Evolutionary conservation across 192 early-diverging fungal genomes (phyloP).

Genomic region (Tieghemiomyces parasiticus): DNA sequence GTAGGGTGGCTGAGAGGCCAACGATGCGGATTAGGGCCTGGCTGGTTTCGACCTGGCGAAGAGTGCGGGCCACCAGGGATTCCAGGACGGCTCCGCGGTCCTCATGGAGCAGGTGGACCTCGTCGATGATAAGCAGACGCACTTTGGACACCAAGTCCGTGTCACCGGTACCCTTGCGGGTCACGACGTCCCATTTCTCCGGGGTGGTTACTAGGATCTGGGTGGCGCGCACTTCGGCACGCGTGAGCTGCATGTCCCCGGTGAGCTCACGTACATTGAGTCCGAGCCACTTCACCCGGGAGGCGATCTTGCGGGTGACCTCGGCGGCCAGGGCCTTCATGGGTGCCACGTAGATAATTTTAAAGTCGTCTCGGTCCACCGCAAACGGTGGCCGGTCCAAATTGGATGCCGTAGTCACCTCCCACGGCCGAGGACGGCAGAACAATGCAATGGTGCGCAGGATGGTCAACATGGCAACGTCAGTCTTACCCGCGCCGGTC

Average conservation of each 20-base stretch:
- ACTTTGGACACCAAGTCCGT: slow-evolving; percentile 84
- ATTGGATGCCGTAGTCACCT: slow-evolving; percentile 20
- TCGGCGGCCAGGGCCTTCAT: slow-evolving; percentile 98
- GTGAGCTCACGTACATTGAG: slow-evolving; percentile 85
- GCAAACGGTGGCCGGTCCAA: too few relatives aligned
- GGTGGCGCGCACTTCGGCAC: slow-evolving; percentile 78
- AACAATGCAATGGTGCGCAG: slow-evolving; percentile 63
- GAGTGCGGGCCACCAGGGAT: slow-evolving; percentile 86
- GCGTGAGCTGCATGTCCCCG: slow-evolving; percentile 97
- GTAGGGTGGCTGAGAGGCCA: slow-evolving; percentile 93
- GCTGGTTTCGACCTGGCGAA: slow-evolving; percentile 77
- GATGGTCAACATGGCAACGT: slow-evolving; percentile 90
- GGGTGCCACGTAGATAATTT: slow-evolving; percentile 95
- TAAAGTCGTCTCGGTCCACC: slow-evolving; percentile 80
- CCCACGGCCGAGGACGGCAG: slow-evolving; percentile 39
- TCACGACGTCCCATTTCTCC: slow-evolving; percentile 99
- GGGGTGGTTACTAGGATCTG: slow-evolving; percentile 99
- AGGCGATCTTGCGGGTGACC: slow-evolving; percentile 82
- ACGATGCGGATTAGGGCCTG: slow-evolving; percentile 95
- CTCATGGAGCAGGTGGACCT: slow-evolving; percentile 94
- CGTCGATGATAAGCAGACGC: slow-evolving; percentile 87
- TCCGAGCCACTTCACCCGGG: slow-evolving; percentile 67
- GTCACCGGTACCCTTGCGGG: slow-evolving; percentile 90
- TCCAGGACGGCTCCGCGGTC: slow-evolving; percentile 95
- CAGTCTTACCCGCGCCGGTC: slow-evolving; percentile 97